Conservation (phyloP, 2,329 filamentous ascomycete species). For the Pestalotiopsis sp. region DNA sequence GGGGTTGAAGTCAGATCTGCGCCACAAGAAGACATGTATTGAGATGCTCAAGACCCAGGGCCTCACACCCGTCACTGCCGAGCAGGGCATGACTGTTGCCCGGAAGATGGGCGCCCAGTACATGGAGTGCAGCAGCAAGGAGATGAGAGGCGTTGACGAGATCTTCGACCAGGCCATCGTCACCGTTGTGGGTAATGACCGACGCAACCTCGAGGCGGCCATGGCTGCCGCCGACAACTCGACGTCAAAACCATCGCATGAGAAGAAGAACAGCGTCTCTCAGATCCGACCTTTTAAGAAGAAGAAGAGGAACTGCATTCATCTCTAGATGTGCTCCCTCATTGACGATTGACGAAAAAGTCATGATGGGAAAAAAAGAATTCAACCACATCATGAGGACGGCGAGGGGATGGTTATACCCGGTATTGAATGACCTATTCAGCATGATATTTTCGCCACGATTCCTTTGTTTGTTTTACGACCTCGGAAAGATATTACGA, state of each 20-base stretch:
- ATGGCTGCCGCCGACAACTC: conserved; percentile 40
- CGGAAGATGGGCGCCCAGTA: conserved; percentile 93
- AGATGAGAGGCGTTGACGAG: conserved; percentile 93
- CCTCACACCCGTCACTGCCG: conserved; percentile 88
- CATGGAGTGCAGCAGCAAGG: conserved; percentile 98
- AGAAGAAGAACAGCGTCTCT: conserved; percentile 41
- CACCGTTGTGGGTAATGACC: conserved; percentile 82
- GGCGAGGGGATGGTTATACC: background rate
- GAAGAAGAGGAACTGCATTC: conserved; percentile 83
- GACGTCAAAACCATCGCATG: conserved; percentile 29
- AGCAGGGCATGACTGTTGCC: conserved; percentile 86
- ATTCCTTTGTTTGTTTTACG: background rate
- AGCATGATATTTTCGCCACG: conserved; percentile 25
- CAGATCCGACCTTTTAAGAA: conserved; percentile 61
- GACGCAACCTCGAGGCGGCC: conserved; percentile 60
- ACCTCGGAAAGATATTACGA: background rate
- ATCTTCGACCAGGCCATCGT: conserved; percentile 93
- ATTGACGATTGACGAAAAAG: conserved; percentile 10
- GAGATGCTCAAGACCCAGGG: conserved; percentile 98
- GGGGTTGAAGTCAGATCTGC: conserved; percentile 95
- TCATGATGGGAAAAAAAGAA: conserved; percentile 14
- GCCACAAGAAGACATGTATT: conserved; percentile 93
- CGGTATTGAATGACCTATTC: conserved; percentile 25
- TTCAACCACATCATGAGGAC: background rate
- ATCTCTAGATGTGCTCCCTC: conserved; percentile 59